Percentiles rank a stretch among this genome's conserved stretches.
phyloP scores from a whole-genome alignment of 805 yeast species.

The Candida maris region DNA sequence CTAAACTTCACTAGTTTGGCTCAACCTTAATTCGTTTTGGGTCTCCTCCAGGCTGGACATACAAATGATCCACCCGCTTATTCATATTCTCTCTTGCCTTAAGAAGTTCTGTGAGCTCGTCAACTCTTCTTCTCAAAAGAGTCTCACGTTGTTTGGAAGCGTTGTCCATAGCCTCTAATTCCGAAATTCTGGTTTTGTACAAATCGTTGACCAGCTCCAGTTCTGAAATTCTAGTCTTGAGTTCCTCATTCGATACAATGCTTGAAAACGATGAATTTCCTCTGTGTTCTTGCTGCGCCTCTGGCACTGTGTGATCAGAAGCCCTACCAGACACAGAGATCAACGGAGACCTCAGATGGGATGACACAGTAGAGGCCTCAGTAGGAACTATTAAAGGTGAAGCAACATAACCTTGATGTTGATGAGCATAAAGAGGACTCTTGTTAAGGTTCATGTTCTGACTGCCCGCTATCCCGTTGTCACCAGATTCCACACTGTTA shows the following conservation, averaged over 20 bases:
- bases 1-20: slow-evolving; percentile 3
- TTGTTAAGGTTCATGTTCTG: slow-evolving; percentile 7
- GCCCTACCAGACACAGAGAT: background rate
- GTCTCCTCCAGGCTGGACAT: slow-evolving; percentile 15
- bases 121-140: slow-evolving; percentile 46
- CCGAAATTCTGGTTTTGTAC: slow-evolving; percentile 76
- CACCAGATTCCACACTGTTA: slow-evolving; percentile 4
- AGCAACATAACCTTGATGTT: slow-evolving; percentile 6
- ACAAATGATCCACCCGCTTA: slow-evolving; percentile 8
- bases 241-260: slow-evolving; percentile 23
- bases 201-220: slow-evolving; percentile 88
- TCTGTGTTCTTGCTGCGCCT: slow-evolving; percentile 17
- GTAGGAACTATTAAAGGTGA: slow-evolving; percentile 16
- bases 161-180: slow-evolving; percentile 68
- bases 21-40: slow-evolving; percentile 20
- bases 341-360: slow-evolving; percentile 1
- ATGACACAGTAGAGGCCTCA: slow-evolving; percentile 7
- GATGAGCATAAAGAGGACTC: slow-evolving; percentile 6
- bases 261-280: slow-evolving; percentile 13
- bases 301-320: slow-evolving; percentile 8
- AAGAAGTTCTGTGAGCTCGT: slow-evolving; percentile 32
- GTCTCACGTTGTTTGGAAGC: slow-evolving; percentile 50
- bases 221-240: slow-evolving; percentile 79
- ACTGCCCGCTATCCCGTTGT: slow-evolving; percentile 3
- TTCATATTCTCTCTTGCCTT: slow-evolving; percentile 12